Evolutionary conservation across 148 eudicot genomes (phyloP), one percentile per base, ranked within the genome.

Genomic region (Silene conica): DNA sequence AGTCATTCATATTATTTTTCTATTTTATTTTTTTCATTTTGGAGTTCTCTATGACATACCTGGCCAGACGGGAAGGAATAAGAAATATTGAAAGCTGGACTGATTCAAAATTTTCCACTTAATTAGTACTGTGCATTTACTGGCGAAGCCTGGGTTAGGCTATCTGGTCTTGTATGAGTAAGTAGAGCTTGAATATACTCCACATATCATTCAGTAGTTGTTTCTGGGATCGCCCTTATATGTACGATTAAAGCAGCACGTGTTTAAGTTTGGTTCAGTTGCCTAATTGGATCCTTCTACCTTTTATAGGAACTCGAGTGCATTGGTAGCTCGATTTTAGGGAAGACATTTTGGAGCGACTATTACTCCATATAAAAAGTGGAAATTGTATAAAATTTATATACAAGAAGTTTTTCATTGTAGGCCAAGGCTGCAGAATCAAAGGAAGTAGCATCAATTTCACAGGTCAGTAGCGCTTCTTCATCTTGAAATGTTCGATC

Each of bases 341-440:
- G n/a, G 31, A 19, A 3, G 19, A 26, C 11, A 1, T 62, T 26
- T 26, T 26, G 28, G 28, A 26, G 28, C 28, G 2, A 2, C 28
- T 26, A 26, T 26, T 26, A 26, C 28, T 26, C 28, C 28, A n/a
- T 6, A 34, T 15, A 15, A 3, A 26, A 38, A n/a, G 20, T 63
- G 21, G 20, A 50, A 52, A 52, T n/a, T 38, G 21, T 20, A 2
- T 70, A 13, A 45, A 34, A n/a, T 21, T 26, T 70, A 23, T 80
- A 18, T 34, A 21, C 70, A 23, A 58, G 10, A 22, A 21, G 45
- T 65, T 75, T 66, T 58, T 67, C 13, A 14, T 19, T 63, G 78
- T 80, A 91, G 98, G 95, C 88, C 22, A 86, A 89, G 69, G 95
- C 91, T 75, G 84, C 91, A 78, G 82, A 81, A 79, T 67, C 85